Evolutionary conservation across 331 rosid genomes (phyloP), one percentile per base, ranked within the genome.

Genomic region (Ulmus americana): DNA sequence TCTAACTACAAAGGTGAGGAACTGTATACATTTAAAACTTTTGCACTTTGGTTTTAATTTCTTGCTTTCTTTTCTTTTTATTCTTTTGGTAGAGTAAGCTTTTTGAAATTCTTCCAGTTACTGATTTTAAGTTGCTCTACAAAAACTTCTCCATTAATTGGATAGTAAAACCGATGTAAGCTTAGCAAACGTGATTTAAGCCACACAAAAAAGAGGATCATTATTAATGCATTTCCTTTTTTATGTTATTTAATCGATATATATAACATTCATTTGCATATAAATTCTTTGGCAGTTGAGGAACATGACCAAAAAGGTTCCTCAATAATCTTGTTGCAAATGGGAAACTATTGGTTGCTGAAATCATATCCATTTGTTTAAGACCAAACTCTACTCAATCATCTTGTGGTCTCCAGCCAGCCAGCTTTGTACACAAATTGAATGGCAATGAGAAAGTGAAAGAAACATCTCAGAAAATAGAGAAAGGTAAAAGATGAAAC

Each of bases 1-100:
- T 0, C 80, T 79, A 42, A 75, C 83, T n/a, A 71, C 77, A 14
- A 77, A 79, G 53, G 80, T 79, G 67, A 56, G 83, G 35, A 3
- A 28, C 35, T 28, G 35, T 28, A 28, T 28, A 28, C 35, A 28
- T 28, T 28, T 28, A 28, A 28, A 28, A 28, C 35, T 28, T 1
- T 28, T 2, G 35, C 35, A 28, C 35, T 28, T 2, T 28, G 35
- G 35, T 28, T 28, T 28, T 28, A 28, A 28, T 28, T 28, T 28
- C 35, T 28, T 28, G 35, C 35, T 28, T 28, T 28, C 35, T 28
- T 2, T 28, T 28, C 35, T 1, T 28, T 28, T 28, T 28, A 28
- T 28, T 28, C 35, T 28, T 28, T 28, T 28, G 35, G 35, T 28
- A 28, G 35, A 28, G 35, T 28, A 28, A 28, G 35, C 35, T 28